These are phyloP conservation scores for Claviceps pusilla DNA, from an alignment of 2,329 filamentous ascomycete genomes.

Conservation along the genomic window DNA sequence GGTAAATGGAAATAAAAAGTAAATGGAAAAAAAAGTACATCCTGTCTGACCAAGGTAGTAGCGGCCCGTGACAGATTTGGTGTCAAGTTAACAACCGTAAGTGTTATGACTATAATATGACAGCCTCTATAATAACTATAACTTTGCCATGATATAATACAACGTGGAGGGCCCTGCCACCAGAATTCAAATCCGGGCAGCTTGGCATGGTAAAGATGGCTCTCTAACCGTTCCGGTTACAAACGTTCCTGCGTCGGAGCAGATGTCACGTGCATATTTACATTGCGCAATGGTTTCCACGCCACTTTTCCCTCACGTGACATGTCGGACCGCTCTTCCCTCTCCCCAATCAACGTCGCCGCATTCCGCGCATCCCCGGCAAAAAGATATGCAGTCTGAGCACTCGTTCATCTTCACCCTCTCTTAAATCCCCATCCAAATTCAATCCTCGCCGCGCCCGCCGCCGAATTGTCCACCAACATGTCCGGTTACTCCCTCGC, in stretches of 20 bases:
- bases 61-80: no score
- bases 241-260: neutral
- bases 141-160: no score
- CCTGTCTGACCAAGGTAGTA: no score
- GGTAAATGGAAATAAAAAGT: no score
- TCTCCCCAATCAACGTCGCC: conserved; percentile 16
- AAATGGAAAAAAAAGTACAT: no score
- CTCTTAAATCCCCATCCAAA: conserved; percentile 2
- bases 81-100: no score
- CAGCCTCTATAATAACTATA: no score
- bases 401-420: conserved; percentile 7
- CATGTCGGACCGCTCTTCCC: conserved; percentile 12
- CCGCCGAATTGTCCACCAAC: conserved; percentile 17
- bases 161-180: no score
- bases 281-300: neutral
- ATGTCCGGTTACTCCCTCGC: conserved; percentile 59
- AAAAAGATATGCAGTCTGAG: conserved; percentile 6
- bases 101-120: no score
- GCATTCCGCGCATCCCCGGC: conserved; percentile 20
- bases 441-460: conserved; percentile 1
- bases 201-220: no score
- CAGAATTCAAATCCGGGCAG: no score
- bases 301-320: conserved; percentile 16
- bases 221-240: neutral
- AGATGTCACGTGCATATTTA: neutral